Evolutionary conservation across 169 alveolate species (phyloP), one percentile per base, ranked within the genome.

Genomic region (Plasmodium malariae): DNA sequence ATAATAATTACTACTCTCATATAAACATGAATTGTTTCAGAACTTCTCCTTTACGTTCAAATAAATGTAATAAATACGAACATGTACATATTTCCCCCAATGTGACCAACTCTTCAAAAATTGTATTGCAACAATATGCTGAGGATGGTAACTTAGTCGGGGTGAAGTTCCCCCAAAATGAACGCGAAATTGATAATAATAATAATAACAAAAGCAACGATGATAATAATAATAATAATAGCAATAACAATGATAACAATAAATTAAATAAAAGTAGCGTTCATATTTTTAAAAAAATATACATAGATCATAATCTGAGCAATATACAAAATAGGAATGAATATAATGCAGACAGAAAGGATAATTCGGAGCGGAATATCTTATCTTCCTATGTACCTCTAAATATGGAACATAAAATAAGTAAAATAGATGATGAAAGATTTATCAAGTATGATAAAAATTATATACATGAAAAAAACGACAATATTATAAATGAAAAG

Each of bases 241-340:
- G 17, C 19, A n/a, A 57, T 71, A 32, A 11, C 48, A 71, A 71
- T 24, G 48, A 55, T n/a, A 19, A 36, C 49, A 71, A 26, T 12
- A 65, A 65, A 30, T n/a, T 45, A 14, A 0, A 12, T 12, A 17
- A 19, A 17, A 34, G n/a, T 65, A 34, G 11, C n/a, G 5, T 34
- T 9, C 74, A 65, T 36, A 26, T 24, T 21, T 34, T 65, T 32
- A 65, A 65, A 65, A 65, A 65, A 65, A 65, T 65, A 65, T 65
- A 65, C 36, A 65, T 65, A 65, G 74, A 69, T 48, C 43, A 69
- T 55, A 69, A 54, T 48, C 11, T 17, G 74, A 34, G 37, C 54
- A 48, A 65, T 17, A n/a, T 32, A 32, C 32, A 65, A n/a, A 17
- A 34, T 12, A 24, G 14, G n/a, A 36, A 65, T 26, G 14, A 51